Conservation (phyloP, 768 basidiomycete genomes). For the Macrocybe gigantea region DNA sequence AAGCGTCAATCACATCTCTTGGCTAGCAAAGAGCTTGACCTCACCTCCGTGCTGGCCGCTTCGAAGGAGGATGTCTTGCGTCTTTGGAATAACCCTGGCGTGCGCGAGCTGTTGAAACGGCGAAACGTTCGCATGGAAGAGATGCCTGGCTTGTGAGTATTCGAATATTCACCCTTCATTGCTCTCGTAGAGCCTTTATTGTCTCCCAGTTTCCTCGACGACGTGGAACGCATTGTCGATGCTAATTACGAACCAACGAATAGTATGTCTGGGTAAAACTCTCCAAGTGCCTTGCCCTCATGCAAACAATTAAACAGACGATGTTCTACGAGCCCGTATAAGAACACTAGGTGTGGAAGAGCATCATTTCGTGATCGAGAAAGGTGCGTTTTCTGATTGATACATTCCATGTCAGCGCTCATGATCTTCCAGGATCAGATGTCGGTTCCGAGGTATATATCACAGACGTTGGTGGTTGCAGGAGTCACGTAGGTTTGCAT, state of each 20-base stretch:
- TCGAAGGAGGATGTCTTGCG: slow-evolving; percentile 54
- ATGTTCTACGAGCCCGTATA: slow-evolving; percentile 71
- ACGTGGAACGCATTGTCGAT: slow-evolving; percentile 52
- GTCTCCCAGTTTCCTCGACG: slow-evolving; percentile 62
- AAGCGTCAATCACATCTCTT: slow-evolving; percentile 16
- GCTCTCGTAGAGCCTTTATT: not conserved
- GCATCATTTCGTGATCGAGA: slow-evolving; percentile 55
- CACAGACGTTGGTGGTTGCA: slow-evolving; percentile 64
- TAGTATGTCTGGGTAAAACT: slow-evolving; percentile 30
- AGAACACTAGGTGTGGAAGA: slow-evolving; percentile 74
- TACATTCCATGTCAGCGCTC: not conserved
- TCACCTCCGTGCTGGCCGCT: slow-evolving; percentile 43
- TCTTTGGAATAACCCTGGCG: slow-evolving; percentile 55
- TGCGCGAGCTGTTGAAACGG: slow-evolving; percentile 45
- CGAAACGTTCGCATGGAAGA: slow-evolving; percentile 50
- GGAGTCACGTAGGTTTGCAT: slow-evolving; percentile 33
- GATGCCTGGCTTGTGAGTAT: slow-evolving; percentile 64
- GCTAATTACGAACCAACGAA: slow-evolving; percentile 58
- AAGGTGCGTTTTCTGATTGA: slow-evolving; percentile 29
- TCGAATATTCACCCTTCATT: not conserved
- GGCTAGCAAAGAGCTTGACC: slow-evolving; percentile 32
- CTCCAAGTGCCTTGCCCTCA: too few relatives aligned
- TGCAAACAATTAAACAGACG: slow-evolving; percentile 30
- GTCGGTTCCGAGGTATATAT: slow-evolving; percentile 57
- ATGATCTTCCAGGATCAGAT: slow-evolving; percentile 18